A percentile compares a stretch with the other conserved stretches of the same genome.
These are phyloP conservation scores for Nepenthes gracilis DNA, from an alignment of 148 eudicot species.

Conservation along the genomic window DNA sequence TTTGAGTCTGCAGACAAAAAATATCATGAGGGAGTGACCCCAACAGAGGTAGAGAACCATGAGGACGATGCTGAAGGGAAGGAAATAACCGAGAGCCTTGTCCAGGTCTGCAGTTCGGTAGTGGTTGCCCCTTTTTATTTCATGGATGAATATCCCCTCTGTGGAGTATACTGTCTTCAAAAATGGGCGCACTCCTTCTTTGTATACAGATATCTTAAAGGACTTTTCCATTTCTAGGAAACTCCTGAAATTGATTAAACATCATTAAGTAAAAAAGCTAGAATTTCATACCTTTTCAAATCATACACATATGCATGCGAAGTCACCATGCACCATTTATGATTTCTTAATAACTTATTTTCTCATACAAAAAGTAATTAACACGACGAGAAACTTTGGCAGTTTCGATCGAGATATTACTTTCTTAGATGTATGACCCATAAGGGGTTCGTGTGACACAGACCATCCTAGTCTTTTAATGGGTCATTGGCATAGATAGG, in stretches of 20 bases:
- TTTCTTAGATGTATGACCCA: no score
- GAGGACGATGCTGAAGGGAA: conserved; percentile 18
- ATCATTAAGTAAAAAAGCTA: neutral
- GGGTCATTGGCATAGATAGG: no score
- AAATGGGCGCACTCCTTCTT: conserved; percentile 30
- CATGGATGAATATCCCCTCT: conserved; percentile 27
- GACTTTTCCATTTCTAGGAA: conserved; percentile 28
- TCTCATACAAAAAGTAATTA: no score
- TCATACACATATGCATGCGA: no score
- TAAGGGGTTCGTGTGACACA: no score
- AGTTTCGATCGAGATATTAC: no score
- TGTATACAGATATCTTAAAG: conserved; percentile 24
- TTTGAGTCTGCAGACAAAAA: no score
- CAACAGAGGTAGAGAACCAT: conserved; percentile 18
- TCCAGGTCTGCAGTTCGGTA: conserved; percentile 19
- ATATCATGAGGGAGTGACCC: no score
- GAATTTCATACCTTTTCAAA: neutral
- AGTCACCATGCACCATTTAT: neutral
- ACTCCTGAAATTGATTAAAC: conserved; percentile 5
- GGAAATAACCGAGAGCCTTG: conserved; percentile 22
- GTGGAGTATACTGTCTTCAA: conserved; percentile 22
- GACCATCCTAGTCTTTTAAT: no score
- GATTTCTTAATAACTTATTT: neutral
- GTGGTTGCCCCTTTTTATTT: conserved; percentile 12
- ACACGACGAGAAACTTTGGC: no score